A percentile compares a stretch with the other conserved stretches of the same genome.
These are phyloP conservation scores for Casaregolazyma suthepensis DNA, from an alignment of 1,139 yeast genomes.

Conservation along the genomic window DNA sequence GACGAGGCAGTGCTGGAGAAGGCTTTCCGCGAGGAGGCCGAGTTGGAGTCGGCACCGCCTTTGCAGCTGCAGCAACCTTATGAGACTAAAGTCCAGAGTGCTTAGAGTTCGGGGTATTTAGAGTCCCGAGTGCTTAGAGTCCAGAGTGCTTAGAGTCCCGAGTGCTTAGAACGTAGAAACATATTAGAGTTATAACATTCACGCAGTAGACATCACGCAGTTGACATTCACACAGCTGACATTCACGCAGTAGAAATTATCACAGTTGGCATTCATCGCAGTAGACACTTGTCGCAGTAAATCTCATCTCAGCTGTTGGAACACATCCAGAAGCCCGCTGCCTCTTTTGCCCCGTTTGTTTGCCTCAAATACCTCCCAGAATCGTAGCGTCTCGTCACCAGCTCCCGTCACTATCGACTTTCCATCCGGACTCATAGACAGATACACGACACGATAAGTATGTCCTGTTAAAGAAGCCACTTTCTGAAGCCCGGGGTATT, in stretches of 20 bases:
- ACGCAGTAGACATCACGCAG: too few species aligned
- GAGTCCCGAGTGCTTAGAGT: background rate
- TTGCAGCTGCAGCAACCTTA: background rate
- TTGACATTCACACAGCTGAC: too few species aligned
- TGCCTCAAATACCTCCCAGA: slow-evolving; percentile 89
- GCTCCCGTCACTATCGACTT: slow-evolving; percentile 98
- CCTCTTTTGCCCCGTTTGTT: slow-evolving; percentile 44
- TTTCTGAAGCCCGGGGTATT: slow-evolving; percentile 88
- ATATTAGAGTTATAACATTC: background rate
- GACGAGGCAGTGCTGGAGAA: background rate
- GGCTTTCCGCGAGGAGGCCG: background rate
- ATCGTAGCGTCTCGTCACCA: slow-evolving; percentile 92
- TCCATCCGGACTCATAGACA: slow-evolving; percentile 94
- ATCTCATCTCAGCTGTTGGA: slow-evolving; percentile 62
- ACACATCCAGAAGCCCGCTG: slow-evolving; percentile 69
- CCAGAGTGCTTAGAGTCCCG: background rate
- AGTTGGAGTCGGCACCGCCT: background rate
- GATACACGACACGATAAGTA: slow-evolving; percentile 82
- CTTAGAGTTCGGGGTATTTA: background rate
- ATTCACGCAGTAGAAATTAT: too few species aligned
- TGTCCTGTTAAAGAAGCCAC: slow-evolving; percentile 93
- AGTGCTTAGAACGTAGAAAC: background rate
- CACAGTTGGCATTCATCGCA: too few species aligned
- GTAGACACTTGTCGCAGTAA: too few species aligned
- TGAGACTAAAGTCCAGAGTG: background rate